These are phyloP conservation scores for Bothriochloa decipiens DNA, from an alignment of 176 grass and related monocot species.

Conservation along the genomic window DNA sequence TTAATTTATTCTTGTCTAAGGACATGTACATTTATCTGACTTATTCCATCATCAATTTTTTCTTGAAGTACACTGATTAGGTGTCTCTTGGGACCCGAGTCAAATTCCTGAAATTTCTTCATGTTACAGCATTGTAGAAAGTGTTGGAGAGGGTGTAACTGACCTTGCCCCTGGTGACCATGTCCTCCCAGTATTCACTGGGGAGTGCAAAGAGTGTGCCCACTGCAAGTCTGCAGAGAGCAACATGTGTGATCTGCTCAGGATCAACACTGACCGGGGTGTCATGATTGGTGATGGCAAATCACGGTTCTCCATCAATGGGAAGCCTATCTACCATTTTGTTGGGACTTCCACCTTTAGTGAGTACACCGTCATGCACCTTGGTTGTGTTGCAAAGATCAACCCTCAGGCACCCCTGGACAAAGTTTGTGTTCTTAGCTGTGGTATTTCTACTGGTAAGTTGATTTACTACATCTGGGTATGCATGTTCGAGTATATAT, in stretches of 20 bases:
- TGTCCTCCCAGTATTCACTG: conserved; percentile 91
- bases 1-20: background rate
- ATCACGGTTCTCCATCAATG: conserved; percentile 68
- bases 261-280: conserved; percentile 79
- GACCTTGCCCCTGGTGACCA: conserved; percentile 82
- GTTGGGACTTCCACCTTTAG: conserved; percentile 91
- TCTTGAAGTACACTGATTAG: background rate
- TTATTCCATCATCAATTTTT: background rate
- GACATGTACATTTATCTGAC: background rate
- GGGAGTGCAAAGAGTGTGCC: conserved; percentile 80
- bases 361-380: conserved; percentile 78
- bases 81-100: too few species aligned
- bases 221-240: conserved; percentile 81
- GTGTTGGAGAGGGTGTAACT: conserved; percentile 83
- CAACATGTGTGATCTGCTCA: conserved; percentile 89
- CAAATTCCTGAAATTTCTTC: conserved; percentile 14
- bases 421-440: conserved; percentile 89
- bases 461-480: background rate
- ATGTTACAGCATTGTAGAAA: conserved; percentile 74
- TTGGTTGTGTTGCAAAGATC: conserved; percentile 81
- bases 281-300: conserved; percentile 78
- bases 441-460: conserved; percentile 80
- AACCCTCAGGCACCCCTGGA: conserved; percentile 84
- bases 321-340: conserved; percentile 83
- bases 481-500: background rate